Evolutionary conservation across 768 basidiomycete species (phyloP).

Genomic region (Leccinum truebloodii): DNA sequence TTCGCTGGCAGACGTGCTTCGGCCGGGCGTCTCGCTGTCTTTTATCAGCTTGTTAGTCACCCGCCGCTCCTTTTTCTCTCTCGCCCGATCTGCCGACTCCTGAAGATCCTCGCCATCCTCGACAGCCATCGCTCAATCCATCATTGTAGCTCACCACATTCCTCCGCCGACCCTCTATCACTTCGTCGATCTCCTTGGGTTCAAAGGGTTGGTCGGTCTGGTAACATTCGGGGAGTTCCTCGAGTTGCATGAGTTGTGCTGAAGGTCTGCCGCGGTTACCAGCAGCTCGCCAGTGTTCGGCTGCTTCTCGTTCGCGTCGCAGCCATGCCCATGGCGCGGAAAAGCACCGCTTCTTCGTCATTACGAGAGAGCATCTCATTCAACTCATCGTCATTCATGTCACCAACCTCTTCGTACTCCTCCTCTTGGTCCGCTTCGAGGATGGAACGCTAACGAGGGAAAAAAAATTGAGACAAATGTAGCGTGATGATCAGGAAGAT

Average conservation of each 20-base stretch:
- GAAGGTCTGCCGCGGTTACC: conserved; percentile 82
- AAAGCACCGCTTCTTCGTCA: conserved; percentile 75
- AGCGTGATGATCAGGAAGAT: neutral
- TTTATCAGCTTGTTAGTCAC: conserved; percentile 57
- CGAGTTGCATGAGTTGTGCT: conserved; percentile 73
- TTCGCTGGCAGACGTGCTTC: conserved; percentile 67
- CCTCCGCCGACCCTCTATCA: conserved; percentile 72
- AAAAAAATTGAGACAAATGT: conserved; percentile 7
- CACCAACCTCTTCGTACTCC: conserved; percentile 88
- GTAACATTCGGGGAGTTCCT: conserved; percentile 93
- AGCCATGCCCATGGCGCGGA: conserved; percentile 80
- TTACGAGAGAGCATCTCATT: conserved; percentile 88
- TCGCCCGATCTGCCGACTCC: conserved; percentile 64
- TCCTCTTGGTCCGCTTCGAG: conserved; percentile 89
- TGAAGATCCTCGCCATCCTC: conserved; percentile 82
- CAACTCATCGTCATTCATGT: conserved; percentile 93
- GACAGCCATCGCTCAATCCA: conserved; percentile 82
- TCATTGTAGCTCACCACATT: conserved; percentile 91
- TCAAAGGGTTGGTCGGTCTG: conserved; percentile 84
- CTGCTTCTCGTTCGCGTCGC: conserved; percentile 61
- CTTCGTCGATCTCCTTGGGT: conserved; percentile 50
- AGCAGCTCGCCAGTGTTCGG: conserved; percentile 65
- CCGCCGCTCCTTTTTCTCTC: conserved; percentile 67
- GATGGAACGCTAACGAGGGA: conserved; percentile 68
- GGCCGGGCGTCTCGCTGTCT: conserved; percentile 63